These are phyloP conservation scores for Euphorbia tirucalli DNA, from an alignment of 345 rosid species.

Conservation along the genomic window DNA sequence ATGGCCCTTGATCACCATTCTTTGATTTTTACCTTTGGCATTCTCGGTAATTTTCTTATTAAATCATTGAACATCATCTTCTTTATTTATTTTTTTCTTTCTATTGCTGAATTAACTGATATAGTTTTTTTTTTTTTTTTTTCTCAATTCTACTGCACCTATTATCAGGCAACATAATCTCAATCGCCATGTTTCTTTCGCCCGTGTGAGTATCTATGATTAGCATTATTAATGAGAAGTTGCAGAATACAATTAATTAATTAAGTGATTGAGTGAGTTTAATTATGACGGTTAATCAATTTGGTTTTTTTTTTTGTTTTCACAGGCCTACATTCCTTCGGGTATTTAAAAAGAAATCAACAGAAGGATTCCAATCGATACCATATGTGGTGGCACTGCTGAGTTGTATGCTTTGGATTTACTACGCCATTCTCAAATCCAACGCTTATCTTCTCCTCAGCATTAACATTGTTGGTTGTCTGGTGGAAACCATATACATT, in stretches of 20 bases:
- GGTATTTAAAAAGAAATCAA: slow-evolving; percentile 61
- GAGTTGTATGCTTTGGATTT: slow-evolving; percentile 64
- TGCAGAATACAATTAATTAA: too few species aligned
- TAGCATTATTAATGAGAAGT: neutral
- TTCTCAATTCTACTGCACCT: neutral
- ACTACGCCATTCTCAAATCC: slow-evolving; percentile 55
- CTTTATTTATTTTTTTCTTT: neutral
- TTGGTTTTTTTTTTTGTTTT: neutral
- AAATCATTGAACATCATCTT: too few species aligned
- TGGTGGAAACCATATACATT: slow-evolving; percentile 52
- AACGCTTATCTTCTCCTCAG: slow-evolving; percentile 49
- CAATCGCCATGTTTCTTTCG: slow-evolving; percentile 55
- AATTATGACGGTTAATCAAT: neutral
- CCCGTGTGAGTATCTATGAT: slow-evolving; percentile 54
- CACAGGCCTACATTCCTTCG: slow-evolving; percentile 65
- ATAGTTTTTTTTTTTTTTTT: neutral
- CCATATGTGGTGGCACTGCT: slow-evolving; percentile 62
- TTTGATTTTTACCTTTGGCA: slow-evolving; percentile 60
- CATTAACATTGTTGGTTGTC: slow-evolving; percentile 62
- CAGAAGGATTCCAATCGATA: slow-evolving; percentile 67
- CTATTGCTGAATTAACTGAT: neutral
- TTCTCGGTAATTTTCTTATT: slow-evolving; percentile 41
- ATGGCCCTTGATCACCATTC: slow-evolving; percentile 20
- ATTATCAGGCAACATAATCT: slow-evolving; percentile 55
- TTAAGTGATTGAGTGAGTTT: too few species aligned